Conservation (phyloP, 192 early-diverging fungal genomes). For the Coemansia sp. region DNA sequence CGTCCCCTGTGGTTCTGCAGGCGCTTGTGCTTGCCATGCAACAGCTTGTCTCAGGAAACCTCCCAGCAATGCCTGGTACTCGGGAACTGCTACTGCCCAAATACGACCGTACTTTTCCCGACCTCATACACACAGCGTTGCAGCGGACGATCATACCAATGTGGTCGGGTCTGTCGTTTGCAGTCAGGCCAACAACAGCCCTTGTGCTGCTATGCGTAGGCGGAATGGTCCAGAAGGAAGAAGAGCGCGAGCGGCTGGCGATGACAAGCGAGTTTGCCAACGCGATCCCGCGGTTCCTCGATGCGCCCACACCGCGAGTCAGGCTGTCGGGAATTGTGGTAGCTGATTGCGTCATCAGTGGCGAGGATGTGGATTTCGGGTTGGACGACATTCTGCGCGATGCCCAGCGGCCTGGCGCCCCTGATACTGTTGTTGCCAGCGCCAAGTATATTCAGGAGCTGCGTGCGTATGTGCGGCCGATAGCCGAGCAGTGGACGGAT, state of each 20-base stretch:
- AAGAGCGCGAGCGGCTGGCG: conserved; percentile 18
- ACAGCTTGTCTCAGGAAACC: conserved; percentile 22
- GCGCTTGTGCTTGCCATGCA: conserved; percentile 33
- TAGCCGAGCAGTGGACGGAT: conserved; percentile 19
- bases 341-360: conserved; percentile 24
- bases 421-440: conserved; percentile 17
- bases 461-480: conserved; percentile 18
- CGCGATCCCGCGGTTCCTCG: conserved; percentile 41
- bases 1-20: conserved; percentile 6
- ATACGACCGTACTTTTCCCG: conserved; percentile 2
- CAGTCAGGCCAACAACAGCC: conserved; percentile 20
- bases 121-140: conserved; percentile 15
- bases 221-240: neutral
- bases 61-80: too few species aligned
- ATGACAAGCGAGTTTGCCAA: conserved; percentile 30
- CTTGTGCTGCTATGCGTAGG: conserved; percentile 32
- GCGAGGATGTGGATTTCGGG: conserved; percentile 35
- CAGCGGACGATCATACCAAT: conserved; percentile 21
- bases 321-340: conserved; percentile 42
- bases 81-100: neutral
- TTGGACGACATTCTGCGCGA: conserved; percentile 44
- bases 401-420: neutral
- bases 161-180: conserved; percentile 32
- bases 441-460: conserved; percentile 37
- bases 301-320: conserved; percentile 31